These are phyloP conservation scores for Gossypium schwendimanii DNA, from an alignment of 441 rosid genomes.

Conservation along the genomic window DNA sequence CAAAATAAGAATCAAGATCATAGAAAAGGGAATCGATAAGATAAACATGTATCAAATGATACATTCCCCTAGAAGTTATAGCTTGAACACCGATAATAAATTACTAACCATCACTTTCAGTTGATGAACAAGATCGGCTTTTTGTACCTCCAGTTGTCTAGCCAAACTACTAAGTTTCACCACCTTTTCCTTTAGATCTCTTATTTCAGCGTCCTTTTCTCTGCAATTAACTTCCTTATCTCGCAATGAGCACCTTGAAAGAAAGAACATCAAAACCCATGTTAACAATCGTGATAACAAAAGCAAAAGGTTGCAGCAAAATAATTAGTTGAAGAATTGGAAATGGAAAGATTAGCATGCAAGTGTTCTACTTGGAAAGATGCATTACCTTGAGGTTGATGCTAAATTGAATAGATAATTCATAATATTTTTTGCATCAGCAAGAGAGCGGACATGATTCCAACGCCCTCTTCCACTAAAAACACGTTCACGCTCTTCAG, in stretches of 20 bases:
- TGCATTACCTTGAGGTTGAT: conserved; percentile 70
- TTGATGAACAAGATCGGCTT: conserved; percentile 59
- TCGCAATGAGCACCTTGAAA: conserved; percentile 63
- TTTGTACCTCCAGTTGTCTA: conserved; percentile 61
- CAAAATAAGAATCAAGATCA: neutral
- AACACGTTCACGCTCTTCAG: conserved; percentile 84
- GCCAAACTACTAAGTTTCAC: conserved; percentile 52
- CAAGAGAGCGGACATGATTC: conserved; percentile 88
- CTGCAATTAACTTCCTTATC: conserved; percentile 77
- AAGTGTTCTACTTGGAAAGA: neutral
- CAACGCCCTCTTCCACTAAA: conserved; percentile 93
- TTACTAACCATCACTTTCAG: conserved; percentile 57
- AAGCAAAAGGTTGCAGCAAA: neutral
- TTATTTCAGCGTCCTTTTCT: conserved; percentile 64
- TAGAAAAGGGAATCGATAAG: too few species aligned
- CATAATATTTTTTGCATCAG: conserved; percentile 84
- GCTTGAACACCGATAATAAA: neutral
- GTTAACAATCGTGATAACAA: neutral
- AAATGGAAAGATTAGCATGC: neutral
- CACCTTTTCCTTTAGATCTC: conserved; percentile 67
- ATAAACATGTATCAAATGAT: too few species aligned
- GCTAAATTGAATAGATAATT: conserved; percentile 77
- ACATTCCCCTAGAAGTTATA: neutral
- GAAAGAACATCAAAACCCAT: neutral
- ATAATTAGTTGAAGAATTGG: neutral